Evolutionary conservation across 192 early-diverging fungal species (phyloP).

Genomic region (Backusella tarrabulga): DNA sequence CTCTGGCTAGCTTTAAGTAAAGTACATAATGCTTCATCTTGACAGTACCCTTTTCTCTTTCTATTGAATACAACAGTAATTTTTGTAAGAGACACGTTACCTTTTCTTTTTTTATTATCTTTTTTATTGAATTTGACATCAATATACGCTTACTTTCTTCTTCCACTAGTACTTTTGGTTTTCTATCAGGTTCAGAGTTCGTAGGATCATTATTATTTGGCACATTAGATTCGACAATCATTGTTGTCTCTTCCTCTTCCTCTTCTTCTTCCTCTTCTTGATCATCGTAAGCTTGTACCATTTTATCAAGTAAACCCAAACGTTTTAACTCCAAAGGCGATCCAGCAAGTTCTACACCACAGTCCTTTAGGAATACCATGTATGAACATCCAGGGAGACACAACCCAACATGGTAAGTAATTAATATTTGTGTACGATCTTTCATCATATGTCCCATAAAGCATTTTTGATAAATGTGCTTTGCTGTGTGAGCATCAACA

Average conservation of each 20-base stretch:
- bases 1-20: constrained; percentile 69
- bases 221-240: neutral
- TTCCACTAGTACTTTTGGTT: constrained; percentile 42
- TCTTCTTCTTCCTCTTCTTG: constrained; percentile 15
- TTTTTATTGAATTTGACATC: neutral
- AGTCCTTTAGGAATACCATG: constrained; percentile 48
- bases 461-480: constrained; percentile 75
- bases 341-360: constrained; percentile 39
- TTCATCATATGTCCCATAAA: constrained; percentile 69
- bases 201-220: neutral
- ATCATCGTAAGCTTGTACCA: constrained; percentile 26
- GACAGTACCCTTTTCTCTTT: constrained; percentile 76
- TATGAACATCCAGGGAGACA: constrained; percentile 55
- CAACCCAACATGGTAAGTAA: constrained; percentile 77
- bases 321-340: constrained; percentile 10
- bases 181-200: constrained; percentile 10
- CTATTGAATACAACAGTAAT: constrained; percentile 9
- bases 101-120: neutral
- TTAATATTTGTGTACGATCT: constrained; percentile 81
- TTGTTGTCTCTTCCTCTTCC: constrained; percentile 8
- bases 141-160: constrained; percentile 35
- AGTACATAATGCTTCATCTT: constrained; percentile 67
- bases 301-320: constrained; percentile 25
- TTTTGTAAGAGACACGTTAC: neutral
- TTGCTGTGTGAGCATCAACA: constrained; percentile 82